These are phyloP conservation scores for Capsicum rhomboideum DNA, from an alignment of 257 asterid genomes.

Conservation along the genomic window DNA sequence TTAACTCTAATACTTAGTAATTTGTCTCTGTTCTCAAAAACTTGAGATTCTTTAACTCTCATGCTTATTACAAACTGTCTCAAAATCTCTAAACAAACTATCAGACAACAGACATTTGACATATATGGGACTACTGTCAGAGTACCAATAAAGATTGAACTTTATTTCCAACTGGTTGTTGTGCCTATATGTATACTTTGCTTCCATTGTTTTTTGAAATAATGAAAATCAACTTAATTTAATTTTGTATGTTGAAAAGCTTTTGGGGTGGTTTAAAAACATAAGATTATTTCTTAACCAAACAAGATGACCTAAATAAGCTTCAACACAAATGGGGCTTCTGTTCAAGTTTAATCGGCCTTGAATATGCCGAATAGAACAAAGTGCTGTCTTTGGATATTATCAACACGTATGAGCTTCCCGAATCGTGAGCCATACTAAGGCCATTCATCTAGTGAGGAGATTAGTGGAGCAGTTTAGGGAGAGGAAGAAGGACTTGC, in stretches of 20 bases:
- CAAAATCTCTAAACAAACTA: background rate
- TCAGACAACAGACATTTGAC: background rate
- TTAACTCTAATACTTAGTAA: background rate
- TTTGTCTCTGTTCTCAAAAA: background rate
- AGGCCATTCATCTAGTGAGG: too few relatives aligned
- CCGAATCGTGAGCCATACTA: too few relatives aligned
- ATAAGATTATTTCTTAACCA: background rate
- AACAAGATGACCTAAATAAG: background rate
- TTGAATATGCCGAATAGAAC: background rate
- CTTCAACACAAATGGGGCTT: background rate
- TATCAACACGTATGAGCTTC: background rate
- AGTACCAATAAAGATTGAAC: background rate
- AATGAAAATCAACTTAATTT: background rate
- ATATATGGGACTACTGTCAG: background rate
- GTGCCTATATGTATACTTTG: background rate
- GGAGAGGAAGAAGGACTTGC: too few relatives aligned
- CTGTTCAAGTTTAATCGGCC: background rate
- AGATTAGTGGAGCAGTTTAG: too few relatives aligned
- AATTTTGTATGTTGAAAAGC: background rate
- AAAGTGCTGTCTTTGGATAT: background rate
- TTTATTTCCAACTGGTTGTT: background rate
- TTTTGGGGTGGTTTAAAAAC: background rate
- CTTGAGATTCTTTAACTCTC: background rate
- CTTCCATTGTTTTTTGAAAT: background rate
- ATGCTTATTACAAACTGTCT: background rate